phyloP scores from a whole-genome alignment of 306 rosid species.

The Cucurbita ficifolia region DNA sequence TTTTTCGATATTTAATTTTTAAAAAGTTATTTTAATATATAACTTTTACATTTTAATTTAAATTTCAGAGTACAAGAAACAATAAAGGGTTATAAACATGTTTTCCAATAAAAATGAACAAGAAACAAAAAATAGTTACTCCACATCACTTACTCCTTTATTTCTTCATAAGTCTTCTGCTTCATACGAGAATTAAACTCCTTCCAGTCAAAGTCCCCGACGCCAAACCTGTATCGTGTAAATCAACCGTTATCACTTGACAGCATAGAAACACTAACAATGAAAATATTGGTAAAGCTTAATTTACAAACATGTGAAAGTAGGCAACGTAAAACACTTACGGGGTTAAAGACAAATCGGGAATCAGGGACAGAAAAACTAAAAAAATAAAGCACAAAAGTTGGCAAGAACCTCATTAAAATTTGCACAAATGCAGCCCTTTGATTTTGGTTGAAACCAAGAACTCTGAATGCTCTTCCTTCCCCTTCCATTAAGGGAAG shows the following conservation, averaged over 20 bases:
- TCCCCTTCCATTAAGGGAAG: slow-evolving; percentile 98
- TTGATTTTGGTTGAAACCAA: slow-evolving; percentile 93
- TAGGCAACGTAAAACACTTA: not conserved
- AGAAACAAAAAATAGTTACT: not conserved
- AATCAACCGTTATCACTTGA: slow-evolving; percentile 14
- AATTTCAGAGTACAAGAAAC: not conserved
- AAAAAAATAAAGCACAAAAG: slow-evolving; percentile 6
- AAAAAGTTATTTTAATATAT: no score
- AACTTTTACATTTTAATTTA: no score
- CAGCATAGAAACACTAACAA: slow-evolving; percentile 1
- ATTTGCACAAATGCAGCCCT: slow-evolving; percentile 91
- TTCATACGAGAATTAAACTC: slow-evolving; percentile 80
- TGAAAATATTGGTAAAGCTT: not conserved
- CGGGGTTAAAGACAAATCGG: slow-evolving; percentile 1
- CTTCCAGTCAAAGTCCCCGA: slow-evolving; percentile 88
- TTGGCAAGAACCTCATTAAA: slow-evolving; percentile 63
- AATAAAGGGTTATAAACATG: not conserved
- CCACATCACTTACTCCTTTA: slow-evolving; percentile 46
- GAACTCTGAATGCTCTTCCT: slow-evolving; percentile 87
- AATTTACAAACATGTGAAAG: not conserved
- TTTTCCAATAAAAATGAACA: no score
- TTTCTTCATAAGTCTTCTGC: slow-evolving; percentile 82
- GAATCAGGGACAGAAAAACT: not conserved
- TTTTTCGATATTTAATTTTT: no score
- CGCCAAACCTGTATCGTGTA: slow-evolving; percentile 56